Evolutionary conservation across 768 basidiomycete species (phyloP).

Genomic region (Tremella mesenterica): DNA sequence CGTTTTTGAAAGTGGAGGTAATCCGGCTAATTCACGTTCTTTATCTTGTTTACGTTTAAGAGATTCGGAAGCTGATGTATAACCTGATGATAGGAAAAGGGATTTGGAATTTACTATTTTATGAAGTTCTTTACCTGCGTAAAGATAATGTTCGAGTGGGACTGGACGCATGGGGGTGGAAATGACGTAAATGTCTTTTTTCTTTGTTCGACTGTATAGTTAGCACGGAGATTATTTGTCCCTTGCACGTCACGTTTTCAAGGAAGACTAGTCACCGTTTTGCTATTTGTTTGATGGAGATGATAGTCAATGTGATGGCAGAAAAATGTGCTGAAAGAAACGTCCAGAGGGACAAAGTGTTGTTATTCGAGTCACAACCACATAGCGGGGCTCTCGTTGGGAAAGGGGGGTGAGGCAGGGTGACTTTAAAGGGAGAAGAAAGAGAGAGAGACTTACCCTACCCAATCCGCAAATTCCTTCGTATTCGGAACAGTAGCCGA

Average conservation of each 20-base stretch:
- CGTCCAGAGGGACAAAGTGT: no score
- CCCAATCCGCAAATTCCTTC: constrained; percentile 98
- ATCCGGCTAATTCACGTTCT: constrained; percentile 87
- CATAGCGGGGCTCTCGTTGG: no score
- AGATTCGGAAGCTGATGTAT: constrained; percentile 76
- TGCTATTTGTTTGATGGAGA: not conserved
- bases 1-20: constrained; percentile 72
- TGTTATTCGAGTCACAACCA: no score
- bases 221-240: not conserved
- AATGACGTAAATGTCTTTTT: constrained; percentile 98
- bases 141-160: constrained; percentile 91
- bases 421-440: no score
- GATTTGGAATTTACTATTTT: constrained; percentile 83
- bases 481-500: constrained; percentile 98
- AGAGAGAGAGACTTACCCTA: constrained; percentile 59
- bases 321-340: no score
- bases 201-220: constrained; percentile 76
- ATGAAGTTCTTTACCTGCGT: constrained; percentile 83
- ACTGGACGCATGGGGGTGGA: constrained; percentile 93
- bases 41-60: constrained; percentile 92
- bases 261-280: no score
- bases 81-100: constrained; percentile 67
- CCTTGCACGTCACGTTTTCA: no score
- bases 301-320: no score
- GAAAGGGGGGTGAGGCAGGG: no score